Evolutionary conservation across 805 yeast species (phyloP).

Genomic region (Kluyveromyces siamensis): DNA sequence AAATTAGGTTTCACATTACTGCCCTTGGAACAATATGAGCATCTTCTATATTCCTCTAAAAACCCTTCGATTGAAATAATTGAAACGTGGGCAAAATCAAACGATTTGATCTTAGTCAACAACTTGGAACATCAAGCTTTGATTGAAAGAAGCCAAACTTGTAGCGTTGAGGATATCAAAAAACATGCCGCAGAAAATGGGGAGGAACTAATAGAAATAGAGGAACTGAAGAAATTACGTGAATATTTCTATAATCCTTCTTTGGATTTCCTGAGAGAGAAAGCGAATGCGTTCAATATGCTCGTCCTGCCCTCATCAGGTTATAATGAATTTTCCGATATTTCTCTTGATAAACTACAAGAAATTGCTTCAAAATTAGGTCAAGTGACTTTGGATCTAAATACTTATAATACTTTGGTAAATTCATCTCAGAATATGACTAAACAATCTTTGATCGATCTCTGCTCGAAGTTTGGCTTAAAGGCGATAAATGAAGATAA

Average conservation of each 20-base stretch:
- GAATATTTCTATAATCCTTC: slow-evolving; percentile 2
- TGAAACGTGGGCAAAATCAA: neutral
- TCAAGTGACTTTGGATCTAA: slow-evolving; percentile 9
- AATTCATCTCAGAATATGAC: neutral
- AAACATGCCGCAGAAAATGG: too few relatives aligned
- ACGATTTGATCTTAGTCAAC: neutral
- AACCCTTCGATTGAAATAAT: neutral
- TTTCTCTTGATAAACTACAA: neutral
- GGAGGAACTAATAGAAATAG: too few relatives aligned
- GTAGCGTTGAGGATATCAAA: too few relatives aligned
- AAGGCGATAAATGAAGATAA: slow-evolving; percentile 17
- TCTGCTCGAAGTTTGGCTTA: slow-evolving; percentile 14
- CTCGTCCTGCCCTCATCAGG: neutral
- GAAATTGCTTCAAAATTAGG: slow-evolving; percentile 1
- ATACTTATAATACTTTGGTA: slow-evolving; percentile 8
- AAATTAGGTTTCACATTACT: slow-evolving; percentile 3
- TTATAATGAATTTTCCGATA: neutral
- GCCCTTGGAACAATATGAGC: neutral
- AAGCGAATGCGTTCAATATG: neutral
- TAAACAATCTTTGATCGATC: slow-evolving; percentile 12
- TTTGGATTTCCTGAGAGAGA: slow-evolving; percentile 4
- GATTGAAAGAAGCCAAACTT: too few relatives aligned
- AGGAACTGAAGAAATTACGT: too few relatives aligned
- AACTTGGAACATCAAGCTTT: too few relatives aligned
- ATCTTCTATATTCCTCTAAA: neutral